Evolutionary conservation across 345 rosid species (phyloP), one percentile per base, ranked within the genome.

Genomic region (Erodium maritimum): DNA sequence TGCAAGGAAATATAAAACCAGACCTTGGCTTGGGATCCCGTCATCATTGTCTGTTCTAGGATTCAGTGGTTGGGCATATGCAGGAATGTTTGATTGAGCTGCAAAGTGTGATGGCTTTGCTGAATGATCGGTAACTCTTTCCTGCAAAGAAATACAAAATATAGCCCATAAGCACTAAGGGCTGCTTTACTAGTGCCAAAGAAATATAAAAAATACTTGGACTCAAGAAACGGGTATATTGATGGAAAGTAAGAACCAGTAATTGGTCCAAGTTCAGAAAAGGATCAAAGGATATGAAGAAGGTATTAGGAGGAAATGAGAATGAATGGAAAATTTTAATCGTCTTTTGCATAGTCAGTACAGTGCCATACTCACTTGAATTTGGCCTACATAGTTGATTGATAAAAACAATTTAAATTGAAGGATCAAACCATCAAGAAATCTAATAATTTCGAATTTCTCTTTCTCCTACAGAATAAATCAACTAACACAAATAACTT

Each of bases 81-180:
- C 9, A 46, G 51, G 51, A 46, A 46, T 17, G 13, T 46, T 46
- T 11, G 51, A 17, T 17, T 17, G n/a, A 11, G n/a, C 51, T 17
- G 51, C 51, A 46, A 46, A 46, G 51, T 46, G 51, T 10, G 51
- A 46, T 46, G 51, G 13, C 51, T 46, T 46, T 46, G 51, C 51
- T 3, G 51, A 46, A 46, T 11, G 51, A 46, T 46, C 51, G 13
- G n/a, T 46, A 46, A 46, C 51, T 46, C 51, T 46, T 46, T 17
- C 51, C 51, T 46, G 51, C 14, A 17, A 46, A 46, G 34, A 46
- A 46, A 46, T 46, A 17, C 51, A 46, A 11, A 17, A 46, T 4
- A 4, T 46, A 46, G 5, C n/a, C 14, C 51, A 5, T 46, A 46
- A 46, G 51, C 51, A 46, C n/a, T n/a, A n/a, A n/a, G n/a, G n/a